phyloP scores from a whole-genome alignment of 1,139 yeast genomes.

The Sugiyamaella novakii region DNA sequence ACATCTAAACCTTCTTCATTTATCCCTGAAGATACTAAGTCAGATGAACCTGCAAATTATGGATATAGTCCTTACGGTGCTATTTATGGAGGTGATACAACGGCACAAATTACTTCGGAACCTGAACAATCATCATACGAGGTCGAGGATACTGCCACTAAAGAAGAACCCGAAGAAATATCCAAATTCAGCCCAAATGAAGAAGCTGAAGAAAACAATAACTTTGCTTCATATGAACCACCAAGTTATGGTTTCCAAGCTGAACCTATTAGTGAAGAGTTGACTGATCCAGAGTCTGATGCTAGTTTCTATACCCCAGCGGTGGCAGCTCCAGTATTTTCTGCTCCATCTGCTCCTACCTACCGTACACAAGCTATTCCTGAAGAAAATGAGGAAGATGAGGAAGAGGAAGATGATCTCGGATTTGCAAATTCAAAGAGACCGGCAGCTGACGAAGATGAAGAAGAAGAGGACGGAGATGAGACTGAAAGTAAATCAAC shows the following conservation, averaged over 20 bases:
- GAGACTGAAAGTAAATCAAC: slow-evolving; percentile 26
- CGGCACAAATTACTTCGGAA: slow-evolving; percentile 9
- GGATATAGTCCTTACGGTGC: slow-evolving; percentile 30
- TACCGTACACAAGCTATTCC: slow-evolving; percentile 16
- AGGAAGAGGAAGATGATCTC: slow-evolving; percentile 32
- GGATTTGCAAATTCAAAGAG: slow-evolving; percentile 35
- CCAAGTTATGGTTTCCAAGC: slow-evolving; percentile 31
- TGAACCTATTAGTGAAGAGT: slow-evolving; percentile 22
- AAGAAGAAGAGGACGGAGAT: slow-evolving; percentile 24
- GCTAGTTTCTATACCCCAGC: slow-evolving; percentile 15
- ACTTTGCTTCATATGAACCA: slow-evolving; percentile 30
- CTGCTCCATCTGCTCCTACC: neutral
- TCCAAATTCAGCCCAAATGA: slow-evolving; percentile 3
- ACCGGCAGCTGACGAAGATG: slow-evolving; percentile 21
- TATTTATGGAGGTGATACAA: slow-evolving; percentile 23
- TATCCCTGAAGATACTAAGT: neutral
- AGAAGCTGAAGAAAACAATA: slow-evolving; percentile 23
- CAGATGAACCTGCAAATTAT: slow-evolving; percentile 4
- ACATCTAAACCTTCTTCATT: neutral
- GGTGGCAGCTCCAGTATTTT: slow-evolving; percentile 17
- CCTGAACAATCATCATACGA: neutral
- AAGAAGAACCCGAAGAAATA: slow-evolving; percentile 16
- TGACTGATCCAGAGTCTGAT: slow-evolving; percentile 9
- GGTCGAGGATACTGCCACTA: neutral
- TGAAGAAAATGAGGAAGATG: slow-evolving; percentile 48